Evolutionary conservation across 169 alveolate genomes (phyloP).

Genomic region (Gregarina niphandrodes): DNA sequence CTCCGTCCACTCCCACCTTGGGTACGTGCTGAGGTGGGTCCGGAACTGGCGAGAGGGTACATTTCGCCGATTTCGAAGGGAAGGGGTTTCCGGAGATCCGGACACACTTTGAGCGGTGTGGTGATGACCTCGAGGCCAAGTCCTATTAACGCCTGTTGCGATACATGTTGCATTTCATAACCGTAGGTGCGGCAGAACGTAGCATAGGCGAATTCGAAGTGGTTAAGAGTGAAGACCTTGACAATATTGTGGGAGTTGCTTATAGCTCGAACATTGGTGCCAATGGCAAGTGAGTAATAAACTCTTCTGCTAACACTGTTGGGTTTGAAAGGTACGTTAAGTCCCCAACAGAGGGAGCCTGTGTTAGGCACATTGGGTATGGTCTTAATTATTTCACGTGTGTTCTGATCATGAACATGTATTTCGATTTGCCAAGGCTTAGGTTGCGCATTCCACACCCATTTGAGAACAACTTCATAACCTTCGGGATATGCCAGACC

Average conservation of each 20-base stretch:
- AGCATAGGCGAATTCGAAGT: constrained; percentile 13
- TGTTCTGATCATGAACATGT: too few species aligned
- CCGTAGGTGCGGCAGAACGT: constrained; percentile 17
- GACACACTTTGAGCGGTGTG: constrained; percentile 9
- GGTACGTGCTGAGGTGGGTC: too few species aligned
- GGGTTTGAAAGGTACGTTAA: not conserved
- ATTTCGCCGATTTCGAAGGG: too few species aligned
- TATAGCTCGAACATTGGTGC: constrained; percentile 8
- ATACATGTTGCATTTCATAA: constrained; percentile 13
- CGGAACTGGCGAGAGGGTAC: too few species aligned
- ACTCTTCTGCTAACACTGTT: not conserved
- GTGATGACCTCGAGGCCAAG: constrained; percentile 6
- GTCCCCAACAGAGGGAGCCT: not conserved
- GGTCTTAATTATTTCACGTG: too few species aligned
- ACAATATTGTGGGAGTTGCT: constrained; percentile 7
- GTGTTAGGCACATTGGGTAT: too few species aligned
- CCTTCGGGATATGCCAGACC: too few species aligned
- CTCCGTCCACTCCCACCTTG: too few species aligned
- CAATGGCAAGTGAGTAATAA: not conserved
- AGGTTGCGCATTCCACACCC: too few species aligned
- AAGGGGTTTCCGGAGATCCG: constrained; percentile 9
- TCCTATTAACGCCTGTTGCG: constrained; percentile 5
- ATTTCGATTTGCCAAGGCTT: too few species aligned
- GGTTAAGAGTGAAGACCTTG: constrained; percentile 7
- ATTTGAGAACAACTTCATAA: too few species aligned